phyloP scores from a whole-genome alignment of 2,329 filamentous ascomycete species.

The Tolypocladium inflatum region DNA sequence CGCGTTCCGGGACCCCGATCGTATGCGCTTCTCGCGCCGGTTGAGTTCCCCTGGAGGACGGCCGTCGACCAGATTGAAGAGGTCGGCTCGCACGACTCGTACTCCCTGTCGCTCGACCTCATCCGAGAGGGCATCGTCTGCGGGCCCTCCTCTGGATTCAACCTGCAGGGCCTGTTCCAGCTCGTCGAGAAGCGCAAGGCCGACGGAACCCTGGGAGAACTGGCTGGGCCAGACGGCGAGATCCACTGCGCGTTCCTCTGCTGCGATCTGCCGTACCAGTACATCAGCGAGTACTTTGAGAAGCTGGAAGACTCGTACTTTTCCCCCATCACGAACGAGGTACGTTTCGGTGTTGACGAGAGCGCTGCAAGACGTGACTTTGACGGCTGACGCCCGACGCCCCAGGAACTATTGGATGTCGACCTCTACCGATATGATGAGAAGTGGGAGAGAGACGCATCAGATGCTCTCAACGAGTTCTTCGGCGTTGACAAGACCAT shows the following conservation, averaged over 20 bases:
- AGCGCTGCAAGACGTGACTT: background rate
- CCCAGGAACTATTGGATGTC: slow-evolving; percentile 32
- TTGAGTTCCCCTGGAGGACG: slow-evolving; percentile 48
- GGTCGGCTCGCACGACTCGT: slow-evolving; percentile 45
- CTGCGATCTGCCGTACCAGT: slow-evolving; percentile 55
- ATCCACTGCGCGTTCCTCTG: slow-evolving; percentile 50
- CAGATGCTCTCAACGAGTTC: slow-evolving; percentile 26
- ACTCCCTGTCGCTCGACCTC: slow-evolving; percentile 40
- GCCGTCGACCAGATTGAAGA: slow-evolving; percentile 47
- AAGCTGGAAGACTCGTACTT: slow-evolving; percentile 41
- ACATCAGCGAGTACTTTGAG: slow-evolving; percentile 49
- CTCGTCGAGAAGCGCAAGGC: slow-evolving; percentile 38
- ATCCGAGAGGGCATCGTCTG: slow-evolving; percentile 48
- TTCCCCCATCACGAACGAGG: slow-evolving; percentile 35
- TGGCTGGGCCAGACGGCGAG: slow-evolving; percentile 33
- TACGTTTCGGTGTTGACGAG: slow-evolving; percentile 3
- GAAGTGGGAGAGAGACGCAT: slow-evolving; percentile 36
- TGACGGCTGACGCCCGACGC: background rate
- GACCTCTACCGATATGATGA: slow-evolving; percentile 44
- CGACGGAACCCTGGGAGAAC: slow-evolving; percentile 29
- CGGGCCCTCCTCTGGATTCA: slow-evolving; percentile 53
- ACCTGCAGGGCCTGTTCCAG: slow-evolving; percentile 40
- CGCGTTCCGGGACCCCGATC: slow-evolving; percentile 50
- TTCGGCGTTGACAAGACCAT: slow-evolving; percentile 7
- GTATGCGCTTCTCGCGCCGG: slow-evolving; percentile 35